These are phyloP conservation scores for Quercus agrifolia DNA, from an alignment of 306 rosid species.

Conservation along the genomic window DNA sequence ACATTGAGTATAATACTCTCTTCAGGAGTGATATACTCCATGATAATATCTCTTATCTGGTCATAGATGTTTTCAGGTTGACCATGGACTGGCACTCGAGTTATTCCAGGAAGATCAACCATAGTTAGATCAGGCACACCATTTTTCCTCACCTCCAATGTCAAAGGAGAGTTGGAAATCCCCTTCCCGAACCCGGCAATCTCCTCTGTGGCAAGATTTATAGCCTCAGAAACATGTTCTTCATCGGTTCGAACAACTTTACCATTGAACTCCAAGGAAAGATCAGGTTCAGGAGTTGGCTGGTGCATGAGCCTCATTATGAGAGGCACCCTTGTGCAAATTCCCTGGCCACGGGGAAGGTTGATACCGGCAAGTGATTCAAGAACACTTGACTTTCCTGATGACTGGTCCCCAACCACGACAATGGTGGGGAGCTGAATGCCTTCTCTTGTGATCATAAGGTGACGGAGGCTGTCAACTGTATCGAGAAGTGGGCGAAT, in stretches of 20 bases:
- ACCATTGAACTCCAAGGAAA: constrained; percentile 26
- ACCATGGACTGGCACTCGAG: too few species aligned
- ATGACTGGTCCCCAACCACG: constrained; percentile 58
- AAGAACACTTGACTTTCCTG: constrained; percentile 53
- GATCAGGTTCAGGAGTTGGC: constrained; percentile 21
- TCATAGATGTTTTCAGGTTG: too few species aligned
- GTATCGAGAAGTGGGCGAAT: too few species aligned
- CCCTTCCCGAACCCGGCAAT: constrained; percentile 46
- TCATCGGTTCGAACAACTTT: constrained; percentile 27
- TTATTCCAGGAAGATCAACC: constrained; percentile 49
- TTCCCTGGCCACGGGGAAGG: constrained; percentile 59
- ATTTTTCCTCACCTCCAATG: constrained; percentile 45
- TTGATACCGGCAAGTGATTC: constrained; percentile 4
- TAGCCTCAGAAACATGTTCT: constrained; percentile 32
- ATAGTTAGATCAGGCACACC: constrained; percentile 55
- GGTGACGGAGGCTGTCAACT: too few species aligned
- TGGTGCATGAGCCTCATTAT: constrained; percentile 53
- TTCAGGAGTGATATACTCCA: too few species aligned
- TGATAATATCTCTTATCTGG: too few species aligned
- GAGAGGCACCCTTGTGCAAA: constrained; percentile 56
- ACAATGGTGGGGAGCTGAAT: constrained; percentile 58
- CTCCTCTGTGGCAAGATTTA: constrained; percentile 36
- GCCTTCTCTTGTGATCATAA: constrained; percentile 40
- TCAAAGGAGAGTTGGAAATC: constrained; percentile 42
- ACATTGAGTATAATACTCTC: too few species aligned